phyloP scores from a whole-genome alignment of 2,329 filamentous ascomycete genomes.

The Clonostachys rosea region DNA sequence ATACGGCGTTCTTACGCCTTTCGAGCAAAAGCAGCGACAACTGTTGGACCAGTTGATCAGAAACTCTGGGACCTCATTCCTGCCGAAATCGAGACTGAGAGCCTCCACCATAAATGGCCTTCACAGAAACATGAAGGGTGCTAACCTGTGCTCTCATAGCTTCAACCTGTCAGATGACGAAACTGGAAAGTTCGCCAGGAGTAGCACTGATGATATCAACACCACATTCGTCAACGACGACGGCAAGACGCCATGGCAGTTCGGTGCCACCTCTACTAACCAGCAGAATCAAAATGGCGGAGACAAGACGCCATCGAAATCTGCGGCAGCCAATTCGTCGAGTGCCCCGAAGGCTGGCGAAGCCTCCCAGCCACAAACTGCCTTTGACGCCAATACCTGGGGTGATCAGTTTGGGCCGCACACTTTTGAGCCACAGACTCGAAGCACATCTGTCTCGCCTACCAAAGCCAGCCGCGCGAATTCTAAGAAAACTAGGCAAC shows the following conservation, averaged over 20 bases:
- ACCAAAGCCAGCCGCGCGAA: slow-evolving; percentile 35
- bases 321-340: background rate
- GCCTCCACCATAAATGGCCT: background rate
- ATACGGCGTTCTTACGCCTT: slow-evolving; percentile 19
- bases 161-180: slow-evolving; percentile 43
- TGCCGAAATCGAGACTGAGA: slow-evolving; percentile 6
- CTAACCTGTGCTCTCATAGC: slow-evolving; percentile 35
- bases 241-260: slow-evolving; percentile 37
- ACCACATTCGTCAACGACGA: slow-evolving; percentile 53
- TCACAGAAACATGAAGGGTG: slow-evolving; percentile 3
- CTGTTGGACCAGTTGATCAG: slow-evolving; percentile 29
- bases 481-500: slow-evolving; percentile 56
- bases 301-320: background rate
- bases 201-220: slow-evolving; percentile 56
- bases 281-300: slow-evolving; percentile 11
- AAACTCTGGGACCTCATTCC: slow-evolving; percentile 11
- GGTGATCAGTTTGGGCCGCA: slow-evolving; percentile 47
- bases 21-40: slow-evolving; percentile 32
- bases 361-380: slow-evolving; percentile 8
- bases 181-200: slow-evolving; percentile 36
- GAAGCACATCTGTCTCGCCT: slow-evolving; percentile 31
- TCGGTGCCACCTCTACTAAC: slow-evolving; percentile 34
- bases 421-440: slow-evolving; percentile 42
- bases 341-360: background rate
- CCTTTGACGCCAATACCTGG: slow-evolving; percentile 51